A percentile compares a stretch with the other conserved stretches of the same genome.
These are phyloP conservation scores for Phlegmacium glaucopus DNA, from an alignment of 768 basidiomycete genomes.

Conservation along the genomic window DNA sequence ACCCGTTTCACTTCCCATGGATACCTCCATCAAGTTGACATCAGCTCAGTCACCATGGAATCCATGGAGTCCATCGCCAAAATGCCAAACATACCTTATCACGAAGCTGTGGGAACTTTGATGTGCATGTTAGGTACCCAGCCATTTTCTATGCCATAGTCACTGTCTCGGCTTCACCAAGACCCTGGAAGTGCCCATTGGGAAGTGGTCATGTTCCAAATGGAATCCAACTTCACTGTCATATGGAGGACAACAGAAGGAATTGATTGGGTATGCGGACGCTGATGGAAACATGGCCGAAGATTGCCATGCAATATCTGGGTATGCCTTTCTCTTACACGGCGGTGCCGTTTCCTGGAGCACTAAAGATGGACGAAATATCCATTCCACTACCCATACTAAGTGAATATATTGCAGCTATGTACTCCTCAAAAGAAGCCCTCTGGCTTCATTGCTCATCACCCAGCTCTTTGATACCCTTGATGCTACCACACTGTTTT, in stretches of 20 bases:
- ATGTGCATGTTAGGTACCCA: conserved; percentile 30
- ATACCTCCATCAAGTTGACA: too few relatives aligned
- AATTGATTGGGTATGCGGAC: conserved; percentile 16
- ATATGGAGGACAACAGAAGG: conserved; percentile 12
- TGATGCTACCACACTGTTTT: conserved; percentile 11
- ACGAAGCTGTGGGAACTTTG: conserved; percentile 24
- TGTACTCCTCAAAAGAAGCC: conserved; percentile 17
- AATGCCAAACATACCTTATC: conserved; percentile 23
- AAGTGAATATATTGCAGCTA: conserved; percentile 29
- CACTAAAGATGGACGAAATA: conserved; percentile 28
- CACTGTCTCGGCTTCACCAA: conserved; percentile 21
- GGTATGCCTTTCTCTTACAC: conserved; percentile 27
- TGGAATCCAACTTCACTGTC: conserved; percentile 35
- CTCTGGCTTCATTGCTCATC: too few relatives aligned
- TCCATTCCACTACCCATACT: conserved; percentile 24
- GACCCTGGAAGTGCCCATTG: conserved; percentile 24
- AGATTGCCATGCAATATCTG: conserved; percentile 30
- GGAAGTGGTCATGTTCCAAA: conserved; percentile 32
- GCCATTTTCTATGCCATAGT: conserved; percentile 27
- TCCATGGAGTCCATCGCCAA: conserved; percentile 1
- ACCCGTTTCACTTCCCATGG: too few relatives aligned
- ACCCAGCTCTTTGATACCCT: too few relatives aligned
- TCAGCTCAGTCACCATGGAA: too few relatives aligned
- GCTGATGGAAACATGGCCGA: conserved; percentile 15
- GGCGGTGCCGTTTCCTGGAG: conserved; percentile 31